Evolutionary conservation across 495 filamentous ascomycete genomes (phyloP).

Genomic region (Hyaloscypha hepaticicola): DNA sequence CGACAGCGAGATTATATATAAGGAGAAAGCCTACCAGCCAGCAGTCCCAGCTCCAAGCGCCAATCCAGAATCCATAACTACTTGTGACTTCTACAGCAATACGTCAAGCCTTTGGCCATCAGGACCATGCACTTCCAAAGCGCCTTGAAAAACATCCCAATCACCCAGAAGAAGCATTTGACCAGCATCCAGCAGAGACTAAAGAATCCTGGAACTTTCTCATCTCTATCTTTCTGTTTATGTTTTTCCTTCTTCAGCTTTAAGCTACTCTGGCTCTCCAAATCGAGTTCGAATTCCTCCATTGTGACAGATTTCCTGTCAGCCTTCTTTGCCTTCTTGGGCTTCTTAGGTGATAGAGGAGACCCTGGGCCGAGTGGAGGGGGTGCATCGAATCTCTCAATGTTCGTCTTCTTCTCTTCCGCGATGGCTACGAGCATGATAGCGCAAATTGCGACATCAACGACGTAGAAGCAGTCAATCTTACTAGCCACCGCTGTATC

Average conservation of each 20-base stretch:
- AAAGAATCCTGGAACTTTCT: slow-evolving; percentile 31
- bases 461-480: slow-evolving; percentile 63
- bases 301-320: slow-evolving; percentile 23
- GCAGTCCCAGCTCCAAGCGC: neutral
- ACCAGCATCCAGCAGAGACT: slow-evolving; percentile 35
- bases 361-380: slow-evolving; percentile 34
- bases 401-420: slow-evolving; percentile 49
- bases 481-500: slow-evolving; percentile 50
- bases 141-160: slow-evolving; percentile 23
- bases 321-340: slow-evolving; percentile 28
- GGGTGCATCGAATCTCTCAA: slow-evolving; percentile 54
- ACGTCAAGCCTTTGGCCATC: slow-evolving; percentile 22
- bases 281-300: slow-evolving; percentile 55
- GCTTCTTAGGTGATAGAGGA: slow-evolving; percentile 3
- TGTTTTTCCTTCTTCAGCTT: slow-evolving; percentile 35
- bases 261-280: slow-evolving; percentile 53
- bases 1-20: slow-evolving; percentile 18
- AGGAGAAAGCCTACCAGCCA: neutral
- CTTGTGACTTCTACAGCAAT: slow-evolving; percentile 11
- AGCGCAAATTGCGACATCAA: slow-evolving; percentile 72
- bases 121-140: slow-evolving; percentile 25
- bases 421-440: slow-evolving; percentile 66
- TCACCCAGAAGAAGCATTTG: slow-evolving; percentile 30
- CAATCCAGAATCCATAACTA: slow-evolving; percentile 1
- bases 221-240: slow-evolving; percentile 19